Evolutionary conservation across 1,139 yeast species (phyloP).

Genomic region (Blastobotrys persicus): DNA sequence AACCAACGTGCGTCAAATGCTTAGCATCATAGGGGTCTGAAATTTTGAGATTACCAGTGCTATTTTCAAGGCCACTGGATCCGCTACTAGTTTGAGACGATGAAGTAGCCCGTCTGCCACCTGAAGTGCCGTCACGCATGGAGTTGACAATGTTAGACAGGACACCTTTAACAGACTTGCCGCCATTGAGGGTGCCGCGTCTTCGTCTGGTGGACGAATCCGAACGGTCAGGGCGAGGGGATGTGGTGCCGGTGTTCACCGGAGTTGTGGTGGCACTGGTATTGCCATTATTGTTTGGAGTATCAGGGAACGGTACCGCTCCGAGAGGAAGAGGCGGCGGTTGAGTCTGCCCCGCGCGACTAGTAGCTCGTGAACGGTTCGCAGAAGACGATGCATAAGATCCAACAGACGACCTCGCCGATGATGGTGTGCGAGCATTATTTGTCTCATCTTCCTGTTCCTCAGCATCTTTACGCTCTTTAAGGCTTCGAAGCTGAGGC

Average conservation of each 20-base stretch:
- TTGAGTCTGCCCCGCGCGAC: constrained; percentile 28
- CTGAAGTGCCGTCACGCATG: constrained; percentile 34
- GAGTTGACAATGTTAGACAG: constrained; percentile 49
- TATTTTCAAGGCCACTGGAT: constrained; percentile 10
- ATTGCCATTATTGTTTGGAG: constrained; percentile 3
- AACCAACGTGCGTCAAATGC: constrained; percentile 91
- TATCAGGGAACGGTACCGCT: constrained; percentile 8
- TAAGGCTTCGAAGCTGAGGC: constrained; percentile 3
- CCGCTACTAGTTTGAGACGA: constrained; percentile 7
- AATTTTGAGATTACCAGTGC: constrained; percentile 49
- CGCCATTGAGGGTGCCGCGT: constrained; percentile 28
- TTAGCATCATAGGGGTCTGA: constrained; percentile 89
- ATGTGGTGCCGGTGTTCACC: constrained; percentile 4
- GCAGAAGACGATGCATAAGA: constrained; percentile 19
- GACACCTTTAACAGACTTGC: constrained; percentile 49
- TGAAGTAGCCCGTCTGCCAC: constrained; percentile 1
- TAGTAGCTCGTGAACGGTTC: constrained; percentile 27
- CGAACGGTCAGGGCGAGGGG: constrained; percentile 9
- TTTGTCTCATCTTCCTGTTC: constrained; percentile 4
- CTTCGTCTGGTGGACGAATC: constrained; percentile 21
- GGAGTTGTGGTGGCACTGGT: constrained; percentile 9
- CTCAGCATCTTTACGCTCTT: constrained; percentile 2
- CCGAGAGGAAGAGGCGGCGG: constrained; percentile 17
- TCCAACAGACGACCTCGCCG: constrained; percentile 16
- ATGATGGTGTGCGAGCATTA: constrained; percentile 12